A percentile compares a stretch with the other conserved stretches of the same genome.
Evolutionary conservation across 1,284 basidiomycete genomes (phyloP).

Genomic region (Erythrobasidium hasegawianum): DNA sequence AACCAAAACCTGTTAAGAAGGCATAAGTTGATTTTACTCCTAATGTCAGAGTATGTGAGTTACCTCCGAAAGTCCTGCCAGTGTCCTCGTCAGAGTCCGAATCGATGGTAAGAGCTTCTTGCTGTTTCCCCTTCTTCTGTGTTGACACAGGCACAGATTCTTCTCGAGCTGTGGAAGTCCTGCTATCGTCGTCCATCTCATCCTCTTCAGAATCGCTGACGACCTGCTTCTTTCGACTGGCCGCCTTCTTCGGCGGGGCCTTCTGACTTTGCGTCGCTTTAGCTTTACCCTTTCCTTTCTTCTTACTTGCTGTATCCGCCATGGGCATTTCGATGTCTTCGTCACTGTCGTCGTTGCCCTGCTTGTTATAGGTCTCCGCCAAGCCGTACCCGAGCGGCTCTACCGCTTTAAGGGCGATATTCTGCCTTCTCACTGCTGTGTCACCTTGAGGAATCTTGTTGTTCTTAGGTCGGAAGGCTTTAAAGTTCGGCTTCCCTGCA

Average conservation of each 20-base stretch:
- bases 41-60: not conserved
- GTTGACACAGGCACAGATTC: conserved; percentile 1
- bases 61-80: conserved; percentile 14
- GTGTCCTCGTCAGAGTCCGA: conserved; percentile 29
- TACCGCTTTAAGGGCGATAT: conserved; percentile 2
- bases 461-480: conserved; percentile 31
- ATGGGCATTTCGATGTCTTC: conserved; percentile 26
- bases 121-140: not conserved
- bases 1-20: conserved; percentile 4
- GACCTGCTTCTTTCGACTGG: not conserved
- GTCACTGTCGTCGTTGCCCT: conserved; percentile 19
- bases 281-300: conserved; percentile 18
- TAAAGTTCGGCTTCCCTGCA: conserved; percentile 31
- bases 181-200: conserved; percentile 8
- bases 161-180: not conserved
- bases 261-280: conserved; percentile 4
- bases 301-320: not conserved
- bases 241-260: not conserved
- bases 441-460: not conserved
- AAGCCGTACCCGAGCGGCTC: conserved; percentile 17
- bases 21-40: too few relatives aligned
- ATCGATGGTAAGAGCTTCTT: conserved; percentile 25
- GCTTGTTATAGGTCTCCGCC: conserved; percentile 9
- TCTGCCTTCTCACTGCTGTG: not conserved
- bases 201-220: conserved; percentile 19